A percentile compares a stretch with the other conserved stretches of the same genome.
Conservation (phyloP, 208 protist genomes). For the Crithidia sp. region DNA sequence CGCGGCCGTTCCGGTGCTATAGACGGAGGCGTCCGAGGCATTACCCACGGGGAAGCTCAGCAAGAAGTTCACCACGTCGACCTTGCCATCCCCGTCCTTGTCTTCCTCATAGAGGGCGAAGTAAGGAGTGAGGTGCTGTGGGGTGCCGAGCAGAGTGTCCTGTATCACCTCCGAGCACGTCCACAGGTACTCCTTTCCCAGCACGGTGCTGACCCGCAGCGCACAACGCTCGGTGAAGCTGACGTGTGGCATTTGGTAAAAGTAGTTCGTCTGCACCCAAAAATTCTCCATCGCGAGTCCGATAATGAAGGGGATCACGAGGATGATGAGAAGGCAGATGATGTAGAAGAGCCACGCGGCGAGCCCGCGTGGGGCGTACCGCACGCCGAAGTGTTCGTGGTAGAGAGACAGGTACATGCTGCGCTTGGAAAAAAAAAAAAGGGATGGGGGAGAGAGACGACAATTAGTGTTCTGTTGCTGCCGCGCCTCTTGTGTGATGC, state of each 20-base stretch:
- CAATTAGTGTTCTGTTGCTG: background rate
- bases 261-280: slow-evolving; percentile 65
- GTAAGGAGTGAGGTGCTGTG: slow-evolving; percentile 52
- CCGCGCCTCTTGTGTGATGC: background rate
- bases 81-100: slow-evolving; percentile 41
- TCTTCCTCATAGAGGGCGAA: slow-evolving; percentile 66
- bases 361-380: slow-evolving; percentile 63
- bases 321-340: slow-evolving; percentile 58
- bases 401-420: slow-evolving; percentile 47
- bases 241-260: slow-evolving; percentile 51
- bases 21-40: slow-evolving; percentile 26
- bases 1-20: background rate
- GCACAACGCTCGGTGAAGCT: slow-evolving; percentile 68
- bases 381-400: slow-evolving; percentile 78
- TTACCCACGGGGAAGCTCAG: slow-evolving; percentile 69
- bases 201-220: slow-evolving; percentile 61
- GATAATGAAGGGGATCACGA: slow-evolving; percentile 69
- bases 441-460: background rate
- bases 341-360: slow-evolving; percentile 66
- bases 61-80: slow-evolving; percentile 51
- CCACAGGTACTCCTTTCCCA: slow-evolving; percentile 75
- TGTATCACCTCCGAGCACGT: slow-evolving; percentile 76
- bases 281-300: slow-evolving; percentile 77
- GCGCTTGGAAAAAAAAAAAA: background rate
- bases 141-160: slow-evolving; percentile 36